Base-by-base conservation (phyloP, 1,284 basidiomycete species). In the Athelia sp. region DNA sequence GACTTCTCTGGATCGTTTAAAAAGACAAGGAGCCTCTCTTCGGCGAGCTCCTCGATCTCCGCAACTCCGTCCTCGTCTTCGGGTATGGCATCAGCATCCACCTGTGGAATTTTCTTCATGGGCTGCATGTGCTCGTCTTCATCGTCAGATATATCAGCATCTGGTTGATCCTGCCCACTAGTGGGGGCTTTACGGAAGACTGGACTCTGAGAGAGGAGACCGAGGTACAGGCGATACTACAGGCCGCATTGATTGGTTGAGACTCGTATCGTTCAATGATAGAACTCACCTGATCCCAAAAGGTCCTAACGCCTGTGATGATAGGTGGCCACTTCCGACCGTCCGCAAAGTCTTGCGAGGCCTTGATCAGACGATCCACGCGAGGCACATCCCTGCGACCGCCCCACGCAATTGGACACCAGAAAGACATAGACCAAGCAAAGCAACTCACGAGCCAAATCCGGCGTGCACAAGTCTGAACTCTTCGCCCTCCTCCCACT, bases 271-370 rank as follows among this genome's bases (percentile, higher is more conserved):
- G 14, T 21, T 13, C 32, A 35, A 35, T 15, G 32, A 47, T 24
- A 22, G 38, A 13, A 58, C 68, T 10, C 58, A 86, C 86, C 56
- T 81, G 74, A 57, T 85, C 81, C 79, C 82, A 89, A 14, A 84
- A 64, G 31, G 72, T 66, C 47, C 60, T 65, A 18, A 85, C 58
- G 3, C 73, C 70, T 43, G 66, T 59, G 17, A 64, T 49, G 11
- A 65, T 52, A 3, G 66, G 57, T 1, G 82, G 78, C 78, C 84
- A 84, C 0, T 70, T 61, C 14, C 84, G 67, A 26, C 69, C 71
- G 26, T 65, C 66, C 47, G 72, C 72, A 58, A 89, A 89, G 49
- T 84, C 81, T 3, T 62, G 57, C 2, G 77, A 71, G 1, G 81
- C 81, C 51, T 76, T 68, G 54, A 72, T 69, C 22, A 89, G 62